Percentiles rank a stretch among this genome's conserved stretches.
These are phyloP conservation scores for Suillus discolor DNA, from an alignment of 768 basidiomycete species.

Conservation along the genomic window DNA sequence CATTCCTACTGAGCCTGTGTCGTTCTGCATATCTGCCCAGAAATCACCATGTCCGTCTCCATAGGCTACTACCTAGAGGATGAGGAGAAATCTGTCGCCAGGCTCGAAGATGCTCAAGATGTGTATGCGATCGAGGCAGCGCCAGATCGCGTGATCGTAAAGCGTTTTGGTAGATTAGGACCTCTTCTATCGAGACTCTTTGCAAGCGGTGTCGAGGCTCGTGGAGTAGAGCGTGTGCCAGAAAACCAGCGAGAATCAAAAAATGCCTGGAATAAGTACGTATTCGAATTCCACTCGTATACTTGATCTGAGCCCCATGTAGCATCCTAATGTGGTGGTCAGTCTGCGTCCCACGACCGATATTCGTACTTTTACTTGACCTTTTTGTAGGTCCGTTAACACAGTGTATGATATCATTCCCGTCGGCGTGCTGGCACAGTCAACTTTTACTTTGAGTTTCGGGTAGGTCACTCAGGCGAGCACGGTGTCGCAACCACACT, in stretches of 20 bases:
- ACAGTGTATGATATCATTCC: constrained; percentile 50
- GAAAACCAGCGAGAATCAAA: constrained; percentile 49
- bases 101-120: background rate
- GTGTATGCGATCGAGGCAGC: constrained; percentile 23
- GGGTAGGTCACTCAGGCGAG: constrained; percentile 30
- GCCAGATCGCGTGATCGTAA: constrained; percentile 30
- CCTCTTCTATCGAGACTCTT: constrained; percentile 42
- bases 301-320: constrained; percentile 2
- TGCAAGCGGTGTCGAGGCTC: constrained; percentile 51
- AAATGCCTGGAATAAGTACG: constrained; percentile 48
- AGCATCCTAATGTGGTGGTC: constrained; percentile 52
- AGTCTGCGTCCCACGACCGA: constrained; percentile 5
- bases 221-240: constrained; percentile 56
- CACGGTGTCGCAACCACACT: constrained; percentile 1
- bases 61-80: constrained; percentile 15
- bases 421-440: constrained; percentile 51
- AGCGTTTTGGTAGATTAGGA: constrained; percentile 32
- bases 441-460: constrained; percentile 50
- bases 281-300: constrained; percentile 10
- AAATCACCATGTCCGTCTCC: background rate
- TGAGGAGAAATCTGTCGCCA: constrained; percentile 19
- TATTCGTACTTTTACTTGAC: too few relatives aligned
- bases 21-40: background rate
- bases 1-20: background rate
- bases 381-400: constrained; percentile 45